Percentiles rank a stretch among this genome's conserved stretches.
Evolutionary conservation across 345 rosid genomes (phyloP).

Genomic region (Eucalyptus albens): DNA sequence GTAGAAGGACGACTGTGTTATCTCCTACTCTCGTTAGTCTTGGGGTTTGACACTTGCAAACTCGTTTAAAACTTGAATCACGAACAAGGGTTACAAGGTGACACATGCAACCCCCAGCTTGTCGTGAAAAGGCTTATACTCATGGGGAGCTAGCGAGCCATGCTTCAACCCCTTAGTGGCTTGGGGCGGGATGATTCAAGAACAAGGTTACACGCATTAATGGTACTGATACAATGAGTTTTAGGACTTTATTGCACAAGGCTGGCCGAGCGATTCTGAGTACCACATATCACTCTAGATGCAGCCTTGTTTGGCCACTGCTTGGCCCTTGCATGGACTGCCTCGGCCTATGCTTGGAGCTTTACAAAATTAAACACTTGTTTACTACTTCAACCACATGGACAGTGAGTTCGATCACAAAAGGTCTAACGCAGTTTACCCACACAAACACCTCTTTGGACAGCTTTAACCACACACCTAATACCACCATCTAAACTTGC

Average conservation of each 20-base stretch:
- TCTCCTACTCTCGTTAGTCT: too few relatives aligned
- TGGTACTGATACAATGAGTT: fast-evolving
- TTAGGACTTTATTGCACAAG: fast-evolving
- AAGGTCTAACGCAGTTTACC: neutral
- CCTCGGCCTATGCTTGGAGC: neutral
- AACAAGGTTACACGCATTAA: neutral
- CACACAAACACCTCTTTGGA: neutral
- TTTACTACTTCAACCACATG: neutral
- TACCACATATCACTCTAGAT: neutral
- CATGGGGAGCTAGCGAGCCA: neutral
- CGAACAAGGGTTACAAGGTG: neutral
- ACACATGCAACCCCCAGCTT: neutral
- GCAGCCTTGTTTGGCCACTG: neutral
- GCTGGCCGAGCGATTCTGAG: neutral
- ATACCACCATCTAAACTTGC: neutral
- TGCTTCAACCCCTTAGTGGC: neutral
- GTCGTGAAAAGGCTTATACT: neutral
- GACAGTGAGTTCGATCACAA: neutral
- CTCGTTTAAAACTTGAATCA: neutral
- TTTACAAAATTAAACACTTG: neutral
- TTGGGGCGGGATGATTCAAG: neutral
- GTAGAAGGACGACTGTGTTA: too few relatives aligned
- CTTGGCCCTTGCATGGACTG: neutral
- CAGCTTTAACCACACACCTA: neutral
- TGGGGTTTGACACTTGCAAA: too few relatives aligned